These are phyloP conservation scores for Pichia sp. DNA, from an alignment of 1,139 yeast genomes.

Conservation along the genomic window DNA sequence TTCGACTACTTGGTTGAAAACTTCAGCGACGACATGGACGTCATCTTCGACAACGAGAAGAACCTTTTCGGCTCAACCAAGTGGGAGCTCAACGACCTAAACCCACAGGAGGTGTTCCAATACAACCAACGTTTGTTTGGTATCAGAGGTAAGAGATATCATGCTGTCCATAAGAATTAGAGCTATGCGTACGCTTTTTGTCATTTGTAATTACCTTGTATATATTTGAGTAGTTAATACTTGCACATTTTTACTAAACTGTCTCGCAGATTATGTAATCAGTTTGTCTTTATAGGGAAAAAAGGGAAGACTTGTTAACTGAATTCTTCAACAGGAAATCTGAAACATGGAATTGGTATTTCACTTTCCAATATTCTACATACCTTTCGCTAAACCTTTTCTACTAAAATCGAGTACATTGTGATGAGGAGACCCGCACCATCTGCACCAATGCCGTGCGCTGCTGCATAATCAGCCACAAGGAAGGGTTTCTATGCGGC, in stretches of 20 bases:
- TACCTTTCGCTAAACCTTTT: too few species aligned
- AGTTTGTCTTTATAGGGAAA: too few species aligned
- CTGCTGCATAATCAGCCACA: background rate
- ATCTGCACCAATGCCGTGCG: too few species aligned
- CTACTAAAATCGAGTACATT: too few species aligned
- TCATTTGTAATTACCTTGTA: slow-evolving; percentile 7
- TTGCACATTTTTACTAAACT: background rate
- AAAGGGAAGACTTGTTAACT: too few species aligned
- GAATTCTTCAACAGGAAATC: too few species aligned
- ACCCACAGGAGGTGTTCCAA: slow-evolving; percentile 91
- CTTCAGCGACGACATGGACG: slow-evolving; percentile 73
- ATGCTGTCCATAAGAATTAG: slow-evolving; percentile 48
- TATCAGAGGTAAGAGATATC: slow-evolving; percentile 94
- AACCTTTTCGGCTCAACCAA: slow-evolving; percentile 82
- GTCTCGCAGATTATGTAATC: too few species aligned
- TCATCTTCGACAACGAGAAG: slow-evolving; percentile 66
- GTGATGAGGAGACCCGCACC: too few species aligned
- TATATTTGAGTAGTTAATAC: slow-evolving; percentile 5
- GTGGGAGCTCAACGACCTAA: slow-evolving; percentile 86
- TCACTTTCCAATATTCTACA: too few species aligned
- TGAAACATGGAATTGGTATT: too few species aligned
- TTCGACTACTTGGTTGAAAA: slow-evolving; percentile 62
- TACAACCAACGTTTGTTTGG: slow-evolving; percentile 87
- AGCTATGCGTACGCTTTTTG: background rate
- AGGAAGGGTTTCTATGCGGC: background rate